Evolutionary conservation across 2,329 filamentous ascomycete species (phyloP), one percentile per base, ranked within the genome.

Genomic region (Didymella lethalis): DNA sequence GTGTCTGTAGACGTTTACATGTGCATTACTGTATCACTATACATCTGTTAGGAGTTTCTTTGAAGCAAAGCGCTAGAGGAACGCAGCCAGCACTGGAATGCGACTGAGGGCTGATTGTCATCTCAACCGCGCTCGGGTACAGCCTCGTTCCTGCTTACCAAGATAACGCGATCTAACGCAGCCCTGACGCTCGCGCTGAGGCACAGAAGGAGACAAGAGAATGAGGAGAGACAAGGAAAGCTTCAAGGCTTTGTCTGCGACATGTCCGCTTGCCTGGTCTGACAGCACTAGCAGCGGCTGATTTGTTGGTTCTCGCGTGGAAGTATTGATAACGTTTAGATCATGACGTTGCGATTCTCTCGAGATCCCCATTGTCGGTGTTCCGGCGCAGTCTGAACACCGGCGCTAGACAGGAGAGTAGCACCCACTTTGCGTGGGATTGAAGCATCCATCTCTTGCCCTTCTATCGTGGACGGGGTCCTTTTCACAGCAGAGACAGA

Each of bases 101-200:
- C 32, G 12, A 8, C 3, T 32, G 7, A 28, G 31, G 2, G 6
- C 18, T 34, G 26, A 23, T 32, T 57, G 58, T 56, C 34, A 57
- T 62, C 51, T 12, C 43, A 43, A 25, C 23, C 61, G 54, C 61
- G 45, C 31, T 63, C 57, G 59, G 32, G 59, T 18, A 38, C 52
- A 45, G 48, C 56, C 46, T 40, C 48, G 45, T 20, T 54, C 57
- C 54, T 62, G 67, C 68, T 71, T 69, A 71, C 68, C 65, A 67
- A 65, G 40, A 47, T 48, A 48, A 34, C 32, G 41, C 53, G 43
- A 44, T 54, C 26, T 36, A 29, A 45, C 20, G 43, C 43, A 34
- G 46, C 49, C 38, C 47, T 47, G 29, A 28, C 23, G 14, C 34
- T 52, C 23, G 44, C 34, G 40, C 29, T 34, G 32, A 46, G 32